Evolutionary conservation across 1,139 yeast species (phyloP).

Genomic region (Yamadazyma diospyri): DNA sequence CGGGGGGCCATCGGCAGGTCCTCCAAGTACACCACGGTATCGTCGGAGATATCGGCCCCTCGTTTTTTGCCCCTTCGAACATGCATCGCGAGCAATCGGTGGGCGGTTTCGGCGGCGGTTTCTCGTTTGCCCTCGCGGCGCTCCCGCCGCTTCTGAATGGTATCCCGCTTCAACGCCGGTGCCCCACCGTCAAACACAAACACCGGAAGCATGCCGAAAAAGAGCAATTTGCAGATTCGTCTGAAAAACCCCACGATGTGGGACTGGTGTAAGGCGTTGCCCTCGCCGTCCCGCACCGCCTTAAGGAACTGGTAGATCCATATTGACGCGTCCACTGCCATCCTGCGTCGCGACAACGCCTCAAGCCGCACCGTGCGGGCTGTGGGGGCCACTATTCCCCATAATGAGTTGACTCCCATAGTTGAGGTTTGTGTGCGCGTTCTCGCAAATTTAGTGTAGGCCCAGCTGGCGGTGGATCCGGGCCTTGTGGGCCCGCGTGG

Average conservation of each 20-base stretch:
- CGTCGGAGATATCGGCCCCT: slow-evolving; percentile 11
- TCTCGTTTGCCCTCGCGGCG: slow-evolving; percentile 74
- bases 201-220: slow-evolving; percentile 86
- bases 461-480: slow-evolving; percentile 1
- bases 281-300: slow-evolving; percentile 87
- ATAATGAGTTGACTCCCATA: slow-evolving; percentile 96
- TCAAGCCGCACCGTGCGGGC: slow-evolving; percentile 90
- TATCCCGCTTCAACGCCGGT: slow-evolving; percentile 75
- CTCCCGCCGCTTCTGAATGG: slow-evolving; percentile 67
- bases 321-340: slow-evolving; percentile 97
- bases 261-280: slow-evolving; percentile 72
- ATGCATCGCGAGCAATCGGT: slow-evolving; percentile 74
- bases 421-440: too few species aligned
- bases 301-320: slow-evolving; percentile 97
- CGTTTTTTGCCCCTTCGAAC: slow-evolving; percentile 54
- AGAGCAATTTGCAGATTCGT: slow-evolving; percentile 84
- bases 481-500: background rate
- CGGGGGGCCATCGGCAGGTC: slow-evolving; percentile 38
- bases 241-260: slow-evolving; percentile 94
- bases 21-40: slow-evolving; percentile 33
- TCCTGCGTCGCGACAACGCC: slow-evolving; percentile 65
- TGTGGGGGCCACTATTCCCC: slow-evolving; percentile 90
- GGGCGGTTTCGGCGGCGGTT: slow-evolving; percentile 72
- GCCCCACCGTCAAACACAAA: slow-evolving; percentile 99
- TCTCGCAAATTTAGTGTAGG: too few species aligned